A percentile compares a stretch with the other conserved stretches of the same genome.
Conservation (phyloP, 306 rosid genomes). For the Macrotyloma uniflorum region DNA sequence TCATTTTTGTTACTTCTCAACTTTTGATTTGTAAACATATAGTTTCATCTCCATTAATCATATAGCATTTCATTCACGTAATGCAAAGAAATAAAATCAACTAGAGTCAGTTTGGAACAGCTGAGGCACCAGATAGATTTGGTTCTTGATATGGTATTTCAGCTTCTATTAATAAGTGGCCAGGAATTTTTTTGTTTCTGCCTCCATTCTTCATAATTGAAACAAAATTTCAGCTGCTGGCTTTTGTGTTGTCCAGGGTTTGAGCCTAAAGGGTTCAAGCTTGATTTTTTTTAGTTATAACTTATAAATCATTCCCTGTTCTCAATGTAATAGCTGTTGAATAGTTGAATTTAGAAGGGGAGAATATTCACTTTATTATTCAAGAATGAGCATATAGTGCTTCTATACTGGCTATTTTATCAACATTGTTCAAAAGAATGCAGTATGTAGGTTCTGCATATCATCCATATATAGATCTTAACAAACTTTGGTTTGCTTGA, state of each 20-base stretch:
- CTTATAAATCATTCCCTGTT: background rate
- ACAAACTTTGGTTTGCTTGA: too few species aligned
- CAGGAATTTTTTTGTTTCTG: slow-evolving; percentile 12
- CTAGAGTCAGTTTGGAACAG: background rate
- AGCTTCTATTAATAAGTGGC: slow-evolving; percentile 12
- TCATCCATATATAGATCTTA: background rate
- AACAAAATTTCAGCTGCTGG: slow-evolving; percentile 8
- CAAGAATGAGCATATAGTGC: too few species aligned
- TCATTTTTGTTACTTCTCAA: slow-evolving; percentile 15
- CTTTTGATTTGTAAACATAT: slow-evolving; percentile 22
- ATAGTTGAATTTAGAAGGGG: background rate
- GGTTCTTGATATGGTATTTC: slow-evolving; percentile 2
- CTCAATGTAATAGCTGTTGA: background rate
- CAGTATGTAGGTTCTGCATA: background rate
- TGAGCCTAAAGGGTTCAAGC: background rate
- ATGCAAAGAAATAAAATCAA: slow-evolving; percentile 16
- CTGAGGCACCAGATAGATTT: slow-evolving; percentile 10
- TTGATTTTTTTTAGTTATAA: too few species aligned
- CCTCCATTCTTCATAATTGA: background rate
- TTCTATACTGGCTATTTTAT: too few species aligned
- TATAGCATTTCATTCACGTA: slow-evolving; percentile 21
- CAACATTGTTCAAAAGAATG: background rate
- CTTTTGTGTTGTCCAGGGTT: background rate
- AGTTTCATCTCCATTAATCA: slow-evolving; percentile 28
- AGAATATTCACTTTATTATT: too few species aligned